Conservation (phyloP, 1,284 basidiomycete species). For the Puccinia sorghi region DNA sequence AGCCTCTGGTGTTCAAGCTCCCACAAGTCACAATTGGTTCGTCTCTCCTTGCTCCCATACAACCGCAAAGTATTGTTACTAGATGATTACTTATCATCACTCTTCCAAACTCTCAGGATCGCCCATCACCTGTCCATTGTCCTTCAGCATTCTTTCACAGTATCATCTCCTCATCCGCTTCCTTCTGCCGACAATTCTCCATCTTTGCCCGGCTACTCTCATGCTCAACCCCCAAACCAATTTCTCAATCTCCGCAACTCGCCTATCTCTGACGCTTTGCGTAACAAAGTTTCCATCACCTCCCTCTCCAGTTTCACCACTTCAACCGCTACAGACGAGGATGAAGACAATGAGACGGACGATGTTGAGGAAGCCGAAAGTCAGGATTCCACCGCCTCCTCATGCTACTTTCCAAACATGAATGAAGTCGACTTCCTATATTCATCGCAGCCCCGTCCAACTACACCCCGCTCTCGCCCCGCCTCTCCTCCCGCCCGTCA, state of each 20-base stretch:
- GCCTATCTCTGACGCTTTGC: constrained; percentile 5
- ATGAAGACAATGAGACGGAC: constrained; percentile 63
- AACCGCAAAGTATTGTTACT: background rate
- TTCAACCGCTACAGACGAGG: constrained; percentile 51
- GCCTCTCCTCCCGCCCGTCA: constrained; percentile 50
- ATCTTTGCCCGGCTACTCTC: constrained; percentile 13
- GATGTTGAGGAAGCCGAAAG: constrained; percentile 64
- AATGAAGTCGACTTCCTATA: background rate
- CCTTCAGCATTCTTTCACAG: constrained; percentile 55
- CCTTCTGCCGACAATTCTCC: constrained; percentile 8
- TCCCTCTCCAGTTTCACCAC: constrained; percentile 41
- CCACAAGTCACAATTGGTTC: constrained; percentile 17
- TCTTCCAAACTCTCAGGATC: constrained; percentile 51
- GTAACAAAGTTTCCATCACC: constrained; percentile 30
- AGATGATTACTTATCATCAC: background rate
- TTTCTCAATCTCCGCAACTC: constrained; percentile 5
- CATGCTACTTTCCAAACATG: constrained; percentile 13
- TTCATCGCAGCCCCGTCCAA: constrained; percentile 63
- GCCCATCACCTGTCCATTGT: constrained; percentile 56
- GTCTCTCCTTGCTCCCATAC: background rate
- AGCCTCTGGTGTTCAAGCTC: constrained; percentile 21
- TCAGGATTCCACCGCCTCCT: constrained; percentile 32
- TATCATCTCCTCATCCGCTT: constrained; percentile 51
- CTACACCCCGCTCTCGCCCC: background rate
- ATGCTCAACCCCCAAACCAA: constrained; percentile 22